These are phyloP conservation scores for Leucocoprinus leucothites DNA, from an alignment of 768 basidiomycete species.

Conservation along the genomic window DNA sequence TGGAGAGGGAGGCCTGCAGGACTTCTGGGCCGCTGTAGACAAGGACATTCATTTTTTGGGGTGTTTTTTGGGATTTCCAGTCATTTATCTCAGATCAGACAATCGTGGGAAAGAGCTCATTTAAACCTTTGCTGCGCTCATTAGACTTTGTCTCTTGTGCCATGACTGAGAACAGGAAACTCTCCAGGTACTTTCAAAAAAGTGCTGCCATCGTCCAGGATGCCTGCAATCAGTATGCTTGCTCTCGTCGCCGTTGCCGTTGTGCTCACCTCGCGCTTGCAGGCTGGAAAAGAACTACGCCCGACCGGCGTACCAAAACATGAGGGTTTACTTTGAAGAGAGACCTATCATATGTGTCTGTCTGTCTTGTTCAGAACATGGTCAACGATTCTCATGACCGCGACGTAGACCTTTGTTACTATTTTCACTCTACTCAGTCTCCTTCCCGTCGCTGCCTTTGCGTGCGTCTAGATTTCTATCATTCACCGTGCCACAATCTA, in stretches of 20 bases:
- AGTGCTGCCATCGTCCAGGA: constrained; percentile 6
- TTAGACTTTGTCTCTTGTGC: background rate
- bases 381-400: background rate
- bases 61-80: background rate
- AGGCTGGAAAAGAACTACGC: constrained; percentile 9
- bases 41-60: constrained; percentile 15
- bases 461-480: background rate
- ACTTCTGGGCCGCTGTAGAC: constrained; percentile 19
- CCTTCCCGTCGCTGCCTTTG: constrained; percentile 3
- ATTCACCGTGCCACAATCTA: background rate
- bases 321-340: constrained; percentile 3
- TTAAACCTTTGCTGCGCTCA: background rate
- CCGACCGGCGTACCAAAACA: constrained; percentile 8
- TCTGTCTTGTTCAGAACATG: background rate
- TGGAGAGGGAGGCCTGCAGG: constrained; percentile 13
- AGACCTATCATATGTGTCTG: constrained; percentile 8
- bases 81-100: background rate
- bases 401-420: constrained; percentile 8
- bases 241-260: background rate
- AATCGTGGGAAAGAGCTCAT: background rate
- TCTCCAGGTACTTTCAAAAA: constrained; percentile 1
- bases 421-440: constrained; percentile 10
- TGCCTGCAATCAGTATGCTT: background rate
- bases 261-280: background rate
- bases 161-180: background rate